These are phyloP conservation scores for Colletotrichum sp. DNA, from an alignment of 2,329 filamentous ascomycete species.

Conservation along the genomic window DNA sequence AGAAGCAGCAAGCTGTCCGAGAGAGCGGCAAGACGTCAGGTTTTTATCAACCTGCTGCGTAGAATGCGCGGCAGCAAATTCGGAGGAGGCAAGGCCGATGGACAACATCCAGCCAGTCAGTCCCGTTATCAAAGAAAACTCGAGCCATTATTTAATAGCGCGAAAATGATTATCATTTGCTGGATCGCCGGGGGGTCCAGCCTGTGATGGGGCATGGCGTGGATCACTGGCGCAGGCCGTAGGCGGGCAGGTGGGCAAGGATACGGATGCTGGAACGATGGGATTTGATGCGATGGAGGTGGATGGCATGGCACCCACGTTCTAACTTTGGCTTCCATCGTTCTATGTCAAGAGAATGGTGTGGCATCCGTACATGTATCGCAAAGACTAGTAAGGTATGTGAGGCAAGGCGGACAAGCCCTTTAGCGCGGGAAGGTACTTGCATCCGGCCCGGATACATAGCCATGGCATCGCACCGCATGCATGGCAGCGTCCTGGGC, in stretches of 20 bases:
- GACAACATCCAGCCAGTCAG: not conserved
- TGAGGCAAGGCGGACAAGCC: not conserved
- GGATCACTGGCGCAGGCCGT: not conserved
- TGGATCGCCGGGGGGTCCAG: constrained; percentile 6
- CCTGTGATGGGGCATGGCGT: not conserved
- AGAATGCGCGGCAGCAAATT: not conserved
- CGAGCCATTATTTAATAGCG: constrained; percentile 21
- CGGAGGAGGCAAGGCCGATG: not conserved
- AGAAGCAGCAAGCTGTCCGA: not conserved
- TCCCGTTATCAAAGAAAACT: constrained; percentile 19
- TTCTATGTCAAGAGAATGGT: not conserved
- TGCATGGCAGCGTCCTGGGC: not conserved
- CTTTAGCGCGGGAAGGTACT: not conserved
- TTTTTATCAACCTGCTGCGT: constrained; percentile 6
- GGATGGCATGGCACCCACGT: not conserved
- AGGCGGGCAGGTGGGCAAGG: not conserved
- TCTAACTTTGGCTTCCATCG: not conserved
- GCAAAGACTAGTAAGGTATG: not conserved
- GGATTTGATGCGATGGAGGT: not conserved
- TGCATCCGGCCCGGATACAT: not conserved
- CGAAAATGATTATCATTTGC: constrained; percentile 21
- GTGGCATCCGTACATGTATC: not conserved
- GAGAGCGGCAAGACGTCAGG: not conserved
- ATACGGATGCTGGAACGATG: not conserved
- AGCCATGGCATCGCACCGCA: not conserved